Evolutionary conservation across 2,329 filamentous ascomycete species (phyloP), one percentile per base, ranked within the genome.

Genomic region (Penicillium sp.): DNA sequence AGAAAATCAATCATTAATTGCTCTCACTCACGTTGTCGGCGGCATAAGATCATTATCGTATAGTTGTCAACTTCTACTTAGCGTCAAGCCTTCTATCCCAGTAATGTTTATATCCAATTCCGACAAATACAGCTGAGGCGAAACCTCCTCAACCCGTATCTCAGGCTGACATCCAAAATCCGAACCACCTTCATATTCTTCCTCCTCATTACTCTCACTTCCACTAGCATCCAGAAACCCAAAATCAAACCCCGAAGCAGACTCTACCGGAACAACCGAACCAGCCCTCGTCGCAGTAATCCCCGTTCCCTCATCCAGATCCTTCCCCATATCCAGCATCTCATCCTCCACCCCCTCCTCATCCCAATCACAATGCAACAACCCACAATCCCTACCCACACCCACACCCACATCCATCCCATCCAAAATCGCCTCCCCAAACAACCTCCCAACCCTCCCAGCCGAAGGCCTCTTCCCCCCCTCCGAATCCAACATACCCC

Each of bases 401-500:
- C 19, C 39, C 6, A 41, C 19, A 11, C 35, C 41, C 5, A 3
- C 19, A 22, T 5, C 39, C 6, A 41, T 18, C 13, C 35, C 41
- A 4, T 28, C 30, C 31, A 37, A 27, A 36, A 60, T 48, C 9
- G 52, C 58, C 13, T 44, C 48, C 3, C 39, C 51, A 48, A 62
- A 59, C 5, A 42, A 41, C 52, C 49, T 59, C 47, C 67, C 60
- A 4, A 73, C 66, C 3, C 66, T 56, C 2, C 57, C 54, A 12
- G 68, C 69, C 3, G 56, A 57, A 5, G 69, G 65, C 4, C 72
- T 59, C 8, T 55, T 58, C 39, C 56, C 56, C 3, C 67, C 64
- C 16, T 70, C 66, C 25, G 63, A 55, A 30, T 63, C 61, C 31
- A 75, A 47, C 66, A 74, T 74, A 35, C 64, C 63, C 14, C 69